phyloP scores from a whole-genome alignment of 768 basidiomycete genomes.

The Auricularia sp. region DNA sequence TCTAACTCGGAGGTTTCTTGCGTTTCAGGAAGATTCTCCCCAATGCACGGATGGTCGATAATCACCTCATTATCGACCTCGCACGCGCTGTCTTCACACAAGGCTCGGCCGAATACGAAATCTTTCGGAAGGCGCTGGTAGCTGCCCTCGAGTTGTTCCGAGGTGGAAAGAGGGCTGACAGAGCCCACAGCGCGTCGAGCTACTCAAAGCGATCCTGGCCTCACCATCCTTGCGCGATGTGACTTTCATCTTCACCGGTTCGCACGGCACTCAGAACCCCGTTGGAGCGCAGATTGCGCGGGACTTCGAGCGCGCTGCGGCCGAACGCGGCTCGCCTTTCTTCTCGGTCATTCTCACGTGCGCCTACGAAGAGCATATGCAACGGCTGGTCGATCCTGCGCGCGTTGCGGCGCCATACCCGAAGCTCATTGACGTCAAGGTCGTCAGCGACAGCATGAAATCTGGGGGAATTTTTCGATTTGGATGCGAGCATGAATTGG shows the following conservation, averaged over 20 bases:
- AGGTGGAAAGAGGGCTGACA: no score
- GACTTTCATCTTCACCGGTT: not conserved
- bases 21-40: not conserved
- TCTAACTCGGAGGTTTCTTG: not conserved
- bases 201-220: not conserved
- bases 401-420: not conserved
- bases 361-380: not conserved
- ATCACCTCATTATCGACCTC: not conserved
- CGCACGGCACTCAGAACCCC: not conserved
- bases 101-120: not conserved
- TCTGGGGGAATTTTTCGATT: not conserved
- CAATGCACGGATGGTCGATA: not conserved
- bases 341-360: not conserved
- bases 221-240: not conserved
- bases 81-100: not conserved
- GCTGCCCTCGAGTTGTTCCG: not conserved
- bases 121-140: not conserved
- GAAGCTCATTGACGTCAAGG: not conserved
- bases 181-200: not conserved
- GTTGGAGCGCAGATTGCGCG: not conserved
- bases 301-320: not conserved
- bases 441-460: not conserved
- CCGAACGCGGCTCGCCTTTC: not conserved
- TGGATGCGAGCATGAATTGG: not conserved
- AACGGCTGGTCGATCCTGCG: not conserved